Base-by-base conservation (phyloP, 192 early-diverging fungal genomes). In the Linnemannia elongata region DNA sequence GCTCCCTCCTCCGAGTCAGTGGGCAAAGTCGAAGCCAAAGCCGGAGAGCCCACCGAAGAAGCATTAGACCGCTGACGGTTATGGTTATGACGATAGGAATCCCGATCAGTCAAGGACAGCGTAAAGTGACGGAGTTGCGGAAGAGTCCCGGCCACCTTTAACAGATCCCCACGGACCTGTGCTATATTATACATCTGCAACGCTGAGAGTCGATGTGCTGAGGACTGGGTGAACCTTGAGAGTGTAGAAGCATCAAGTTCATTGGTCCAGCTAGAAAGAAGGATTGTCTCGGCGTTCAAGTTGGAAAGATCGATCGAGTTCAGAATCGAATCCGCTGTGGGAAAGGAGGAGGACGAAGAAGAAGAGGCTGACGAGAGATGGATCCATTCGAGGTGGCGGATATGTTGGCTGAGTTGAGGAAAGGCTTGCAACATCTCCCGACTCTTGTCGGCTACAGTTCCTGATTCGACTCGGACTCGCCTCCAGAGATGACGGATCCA, bases 401-500 rank as follows among this genome's bases (percentile, higher is more conserved):
- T 87, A 39, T 81, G 76, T 4, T 49, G 33, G 39, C 80, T 77
- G 30, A 87, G 24, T 41, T 66, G 72, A 1, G 79, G 72, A 39
- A 87, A 77, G 10, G 76, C 69, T 4, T 76, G 39, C 38, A 78
- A n/a, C 79, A 87, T 74, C 27, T 72, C 60, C 39, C 35, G 30
- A 57, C 42, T 55, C 39, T 35, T 69, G 49, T 18, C 33, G n/a
- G 69, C 30, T 33, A 4, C 24, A 2, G 70, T 74, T 36, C 77
- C 71, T 74, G 74, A 44, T 39, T 80, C 54, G n/a, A 80, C 33
- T 76, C 74, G 75, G 38, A 77, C 74, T 66, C 69, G 54, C 18
- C 47, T 71, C 83, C 83, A 86, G 36, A 86, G 70, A 55, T 86
- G 69, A 12, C 78, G 79, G 69, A 86, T 77, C 60, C 69, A 86